These are phyloP conservation scores for Rhexocercosporidium sp. DNA, from an alignment of 2,329 filamentous ascomycete species.

Conservation along the genomic window DNA sequence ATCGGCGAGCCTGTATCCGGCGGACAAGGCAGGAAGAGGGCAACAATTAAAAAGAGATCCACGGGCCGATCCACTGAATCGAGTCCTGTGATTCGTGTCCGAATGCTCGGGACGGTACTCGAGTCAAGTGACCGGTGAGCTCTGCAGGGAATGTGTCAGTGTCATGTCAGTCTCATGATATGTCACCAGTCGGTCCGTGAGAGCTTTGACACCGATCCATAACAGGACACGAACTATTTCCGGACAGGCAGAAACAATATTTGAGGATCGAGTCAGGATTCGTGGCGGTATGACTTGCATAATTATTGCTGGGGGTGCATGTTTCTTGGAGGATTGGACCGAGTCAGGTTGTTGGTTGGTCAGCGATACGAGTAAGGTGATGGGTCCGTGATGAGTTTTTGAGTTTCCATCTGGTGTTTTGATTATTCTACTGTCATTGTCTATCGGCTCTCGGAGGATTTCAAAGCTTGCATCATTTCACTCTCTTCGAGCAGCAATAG, in stretches of 20 bases:
- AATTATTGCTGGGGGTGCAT: neutral
- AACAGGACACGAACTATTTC: neutral
- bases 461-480: neutral
- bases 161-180: neutral
- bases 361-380: neutral
- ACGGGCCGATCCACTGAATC: neutral
- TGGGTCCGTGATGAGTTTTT: neutral
- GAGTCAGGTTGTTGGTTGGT: slow-evolving; percentile 5
- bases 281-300: slow-evolving; percentile 8
- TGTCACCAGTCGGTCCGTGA: neutral
- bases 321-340: neutral
- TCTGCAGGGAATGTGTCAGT: neutral
- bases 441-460: neutral
- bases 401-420: neutral
- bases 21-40: neutral
- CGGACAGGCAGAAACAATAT: too few species aligned
- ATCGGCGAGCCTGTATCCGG: neutral
- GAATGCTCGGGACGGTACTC: neutral
- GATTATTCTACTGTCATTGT: neutral
- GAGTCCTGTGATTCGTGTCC: neutral
- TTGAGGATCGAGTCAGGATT: neutral
- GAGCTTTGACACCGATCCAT: neutral
- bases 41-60: neutral
- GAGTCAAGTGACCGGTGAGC: neutral
- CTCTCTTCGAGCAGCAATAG: neutral